A percentile compares a stretch with the other conserved stretches of the same genome.
Evolutionary conservation across 129 eudicot species (phyloP).

Genomic region (Mikania micrantha): DNA sequence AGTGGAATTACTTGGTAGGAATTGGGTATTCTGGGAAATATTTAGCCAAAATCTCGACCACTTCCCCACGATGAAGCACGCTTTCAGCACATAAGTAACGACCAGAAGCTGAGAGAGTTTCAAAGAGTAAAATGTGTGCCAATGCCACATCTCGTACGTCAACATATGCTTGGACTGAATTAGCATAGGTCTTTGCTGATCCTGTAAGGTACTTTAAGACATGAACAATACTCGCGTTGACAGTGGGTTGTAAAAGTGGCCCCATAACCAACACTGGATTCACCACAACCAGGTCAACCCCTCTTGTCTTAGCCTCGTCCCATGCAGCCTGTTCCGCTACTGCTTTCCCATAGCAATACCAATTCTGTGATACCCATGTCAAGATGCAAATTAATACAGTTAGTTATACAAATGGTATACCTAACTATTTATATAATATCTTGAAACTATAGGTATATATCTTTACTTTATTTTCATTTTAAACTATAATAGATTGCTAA

Average conservation of each 20-base stretch:
- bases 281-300: constrained; percentile 71
- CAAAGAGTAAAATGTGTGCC: constrained; percentile 80
- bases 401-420: background rate
- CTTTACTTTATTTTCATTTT: no score
- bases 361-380: constrained; percentile 42
- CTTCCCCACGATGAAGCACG: constrained; percentile 93
- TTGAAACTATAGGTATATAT: no score
- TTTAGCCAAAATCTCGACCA: constrained; percentile 79
- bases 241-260: constrained; percentile 74
- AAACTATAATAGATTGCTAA: background rate
- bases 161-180: constrained; percentile 85
- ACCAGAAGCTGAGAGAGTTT: constrained; percentile 74
- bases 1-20: constrained; percentile 76
- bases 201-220: constrained; percentile 83
- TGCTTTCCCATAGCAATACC: constrained; percentile 98
- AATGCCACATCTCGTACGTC: constrained; percentile 84
- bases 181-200: constrained; percentile 77
- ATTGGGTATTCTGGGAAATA: constrained; percentile 87
- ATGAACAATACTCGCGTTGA: constrained; percentile 85
- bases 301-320: constrained; percentile 79
- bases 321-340: constrained; percentile 95
- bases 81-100: constrained; percentile 83
- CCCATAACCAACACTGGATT: constrained; percentile 88
- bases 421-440: background rate
- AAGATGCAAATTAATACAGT: background rate